Percentiles rank a stretch among this genome's conserved stretches.
Evolutionary conservation across 768 basidiomycete species (phyloP).

Genomic region (Lactarius evosmus): DNA sequence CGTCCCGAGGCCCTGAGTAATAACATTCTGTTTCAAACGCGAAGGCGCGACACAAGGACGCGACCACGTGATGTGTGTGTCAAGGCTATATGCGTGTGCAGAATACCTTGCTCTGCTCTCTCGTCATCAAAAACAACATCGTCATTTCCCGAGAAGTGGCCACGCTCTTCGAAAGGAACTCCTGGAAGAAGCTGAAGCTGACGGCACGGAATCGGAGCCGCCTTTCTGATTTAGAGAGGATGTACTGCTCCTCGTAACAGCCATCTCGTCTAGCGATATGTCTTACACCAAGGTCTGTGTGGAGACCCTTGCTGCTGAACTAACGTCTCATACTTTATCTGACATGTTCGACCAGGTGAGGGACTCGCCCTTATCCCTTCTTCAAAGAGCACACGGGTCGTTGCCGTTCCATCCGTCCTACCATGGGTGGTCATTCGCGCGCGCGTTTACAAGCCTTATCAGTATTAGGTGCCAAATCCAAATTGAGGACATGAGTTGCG

Average conservation of each 20-base stretch:
- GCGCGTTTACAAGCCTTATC: constrained; percentile 65
- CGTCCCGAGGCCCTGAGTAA: constrained; percentile 85
- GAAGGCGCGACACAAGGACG: background rate
- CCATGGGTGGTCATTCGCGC: constrained; percentile 78
- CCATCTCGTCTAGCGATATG: constrained; percentile 61
- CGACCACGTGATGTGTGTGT: too few species aligned
- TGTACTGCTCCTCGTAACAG: constrained; percentile 58
- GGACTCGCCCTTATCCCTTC: constrained; percentile 56
- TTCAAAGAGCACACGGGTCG: constrained; percentile 63
- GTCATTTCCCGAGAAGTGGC: constrained; percentile 72
- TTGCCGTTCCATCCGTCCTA: constrained; percentile 80
- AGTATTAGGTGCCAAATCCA: constrained; percentile 61
- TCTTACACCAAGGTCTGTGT: constrained; percentile 15
- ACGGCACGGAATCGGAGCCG: constrained; percentile 51
- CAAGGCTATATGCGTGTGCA: too few species aligned
- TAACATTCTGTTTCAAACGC: constrained; percentile 4
- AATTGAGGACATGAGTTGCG: constrained; percentile 57
- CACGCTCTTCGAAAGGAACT: constrained; percentile 54
- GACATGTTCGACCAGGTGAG: constrained; percentile 46
- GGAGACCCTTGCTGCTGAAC: background rate
- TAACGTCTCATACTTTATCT: background rate
- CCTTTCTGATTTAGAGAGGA: constrained; percentile 61
- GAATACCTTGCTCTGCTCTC: too few species aligned
- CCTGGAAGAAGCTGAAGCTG: constrained; percentile 48
- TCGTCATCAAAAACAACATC: background rate